Base-by-base conservation (phyloP, 2,329 filamentous ascomycete species). In the Pseudogymnoascus sp. region DNA sequence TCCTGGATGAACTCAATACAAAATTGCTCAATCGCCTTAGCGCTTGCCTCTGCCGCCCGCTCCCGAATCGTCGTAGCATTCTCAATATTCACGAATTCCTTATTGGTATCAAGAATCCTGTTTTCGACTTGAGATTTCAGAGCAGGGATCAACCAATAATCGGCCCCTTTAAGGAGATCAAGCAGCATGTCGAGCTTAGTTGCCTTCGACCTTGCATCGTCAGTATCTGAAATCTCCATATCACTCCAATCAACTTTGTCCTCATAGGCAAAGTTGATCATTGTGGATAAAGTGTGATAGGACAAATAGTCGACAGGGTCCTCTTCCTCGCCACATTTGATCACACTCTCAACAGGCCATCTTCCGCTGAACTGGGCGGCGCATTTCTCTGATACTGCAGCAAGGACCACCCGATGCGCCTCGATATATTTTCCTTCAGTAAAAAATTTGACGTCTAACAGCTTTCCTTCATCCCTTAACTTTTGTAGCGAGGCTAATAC, bases 211-310 rank as follows among this genome's bases (percentile, higher is more conserved):
- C 66, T 63, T 7, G 28, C 23, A 53, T 65, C 64, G 13, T 69
- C 69, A 6, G 13, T 31, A 3, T 65, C 64, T 3, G 60, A 35
- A 1, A 68, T 66, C 11, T 68, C 47, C 67, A 71, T 68, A n/a
- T 65, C 62, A 10, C 44, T 50, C 69, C 68, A 70, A 35, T 71
- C 62, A n/a, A 70, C 65, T 10, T 66, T 38, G 3, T 66, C 65
- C 10, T 68, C 66, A 26, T 69, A 71, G 3, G 69, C 68, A 26
- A 62, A 68, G n/a, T 68, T 42, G 31, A 70, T 66, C 66, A 71
- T 68, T 4, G 60, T 66, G 7, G 67, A 66, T 3, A 70, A 42
- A 6, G 69, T 68, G 21, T 66, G 65, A 53, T 66, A 70, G 5
- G 69, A 67, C 1, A 70, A 13, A 28, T 65, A 68, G 1, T 15